Evolutionary conservation across 768 basidiomycete species (phyloP).

Genomic region (Austroboletus festivus): DNA sequence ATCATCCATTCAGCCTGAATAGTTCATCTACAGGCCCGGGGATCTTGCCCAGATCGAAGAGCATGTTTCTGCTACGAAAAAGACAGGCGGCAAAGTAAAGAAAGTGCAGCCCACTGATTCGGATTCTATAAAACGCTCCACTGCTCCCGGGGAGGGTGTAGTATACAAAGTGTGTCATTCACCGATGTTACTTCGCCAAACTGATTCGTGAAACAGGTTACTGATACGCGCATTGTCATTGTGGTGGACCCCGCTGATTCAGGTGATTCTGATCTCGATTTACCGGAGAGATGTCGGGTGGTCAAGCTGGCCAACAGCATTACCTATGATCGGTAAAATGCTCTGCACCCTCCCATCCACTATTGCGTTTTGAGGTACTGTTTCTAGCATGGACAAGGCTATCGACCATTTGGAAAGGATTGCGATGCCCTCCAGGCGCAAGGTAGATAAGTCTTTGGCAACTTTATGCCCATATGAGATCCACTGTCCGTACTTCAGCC

Average conservation of each 20-base stretch:
- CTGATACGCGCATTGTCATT: slow-evolving; percentile 77
- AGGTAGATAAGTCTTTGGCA: slow-evolving; percentile 10
- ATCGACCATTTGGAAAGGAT: slow-evolving; percentile 62
- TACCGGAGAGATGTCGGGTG: slow-evolving; percentile 82
- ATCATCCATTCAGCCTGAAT: slow-evolving; percentile 7
- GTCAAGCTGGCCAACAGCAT: slow-evolving; percentile 90
- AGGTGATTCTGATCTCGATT: slow-evolving; percentile 61
- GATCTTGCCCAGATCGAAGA: slow-evolving; percentile 87
- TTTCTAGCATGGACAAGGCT: slow-evolving; percentile 79
- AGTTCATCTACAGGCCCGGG: slow-evolving; percentile 56
- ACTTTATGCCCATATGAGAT: background rate
- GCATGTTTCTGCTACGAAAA: slow-evolving; percentile 47
- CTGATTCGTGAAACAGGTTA: slow-evolving; percentile 47
- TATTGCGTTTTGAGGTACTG: background rate
- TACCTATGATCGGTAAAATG: slow-evolving; percentile 75
- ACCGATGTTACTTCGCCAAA: background rate
- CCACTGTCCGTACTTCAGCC: slow-evolving; percentile 18
- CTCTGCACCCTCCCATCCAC: background rate
- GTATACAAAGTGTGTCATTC: slow-evolving; percentile 66
- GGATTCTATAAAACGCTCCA: slow-evolving; percentile 38
- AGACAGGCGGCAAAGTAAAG: slow-evolving; percentile 46
- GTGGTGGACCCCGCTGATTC: slow-evolving; percentile 68
- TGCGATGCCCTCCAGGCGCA: slow-evolving; percentile 25
- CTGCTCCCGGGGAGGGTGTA: slow-evolving; percentile 69
- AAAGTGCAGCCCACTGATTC: slow-evolving; percentile 30